Evolutionary conservation across 768 basidiomycete species (phyloP).

Genomic region (Cystoderma amianthinum): DNA sequence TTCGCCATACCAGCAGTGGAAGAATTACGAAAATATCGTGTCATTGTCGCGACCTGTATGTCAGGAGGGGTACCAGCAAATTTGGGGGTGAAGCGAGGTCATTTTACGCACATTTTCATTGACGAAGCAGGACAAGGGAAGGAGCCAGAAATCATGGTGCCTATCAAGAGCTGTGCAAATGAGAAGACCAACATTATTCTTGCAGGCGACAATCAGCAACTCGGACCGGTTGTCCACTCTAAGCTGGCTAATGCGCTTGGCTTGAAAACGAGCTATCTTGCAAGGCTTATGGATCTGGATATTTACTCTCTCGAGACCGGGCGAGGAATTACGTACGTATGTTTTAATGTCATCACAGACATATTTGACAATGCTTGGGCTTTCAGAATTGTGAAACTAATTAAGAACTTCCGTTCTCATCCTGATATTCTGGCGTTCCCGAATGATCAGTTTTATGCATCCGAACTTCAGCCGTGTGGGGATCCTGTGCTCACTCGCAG

Average conservation of each 20-base stretch:
- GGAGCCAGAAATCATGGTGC: constrained; percentile 52
- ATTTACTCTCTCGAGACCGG: constrained; percentile 28
- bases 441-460: constrained; percentile 49
- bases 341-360: constrained; percentile 4
- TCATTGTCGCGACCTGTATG: constrained; percentile 53
- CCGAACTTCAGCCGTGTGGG: constrained; percentile 44
- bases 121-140: constrained; percentile 63
- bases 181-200: constrained; percentile 44
- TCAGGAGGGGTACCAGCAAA: constrained; percentile 41
- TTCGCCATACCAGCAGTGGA: constrained; percentile 39
- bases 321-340: constrained; percentile 27
- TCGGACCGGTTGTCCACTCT: constrained; percentile 53
- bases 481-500: constrained; percentile 30
- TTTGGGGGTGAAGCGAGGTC: constrained; percentile 42
- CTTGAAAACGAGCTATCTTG: constrained; percentile 42
- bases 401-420: constrained; percentile 56
- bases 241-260: constrained; percentile 39
- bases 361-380: neutral
- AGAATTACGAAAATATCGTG: constrained; percentile 33
- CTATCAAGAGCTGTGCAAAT: constrained; percentile 43
- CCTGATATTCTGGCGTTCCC: constrained; percentile 46
- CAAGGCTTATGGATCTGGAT: constrained; percentile 36
- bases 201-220: constrained; percentile 56
- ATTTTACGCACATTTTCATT: constrained; percentile 55
- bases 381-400: constrained; percentile 42